phyloP scores from a whole-genome alignment of 176 grass and related monocot species.

The Poa pratensis region DNA sequence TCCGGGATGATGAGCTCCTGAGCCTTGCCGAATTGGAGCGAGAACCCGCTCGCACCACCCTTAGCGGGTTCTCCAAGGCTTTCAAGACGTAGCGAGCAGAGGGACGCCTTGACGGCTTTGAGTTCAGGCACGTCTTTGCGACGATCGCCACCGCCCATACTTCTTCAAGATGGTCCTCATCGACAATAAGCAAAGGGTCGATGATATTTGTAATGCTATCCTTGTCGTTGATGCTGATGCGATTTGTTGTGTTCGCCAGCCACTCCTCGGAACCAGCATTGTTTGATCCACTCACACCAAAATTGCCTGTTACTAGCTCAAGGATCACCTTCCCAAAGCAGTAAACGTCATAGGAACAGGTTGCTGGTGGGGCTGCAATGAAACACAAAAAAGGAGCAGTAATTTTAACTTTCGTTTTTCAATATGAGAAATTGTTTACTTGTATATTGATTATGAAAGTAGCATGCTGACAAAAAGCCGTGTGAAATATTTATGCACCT shows the following conservation, averaged over 20 bases:
- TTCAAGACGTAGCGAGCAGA: constrained; percentile 67
- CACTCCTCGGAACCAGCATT: constrained; percentile 58
- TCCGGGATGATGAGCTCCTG: constrained; percentile 60
- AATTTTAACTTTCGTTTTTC: not conserved
- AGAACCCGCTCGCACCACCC: constrained; percentile 54
- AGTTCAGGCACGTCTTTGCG: constrained; percentile 78
- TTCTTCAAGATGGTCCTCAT: constrained; percentile 96
- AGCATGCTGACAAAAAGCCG: not conserved
- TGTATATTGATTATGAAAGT: not conserved
- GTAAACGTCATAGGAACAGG: constrained; percentile 75
- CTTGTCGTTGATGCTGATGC: constrained; percentile 61
- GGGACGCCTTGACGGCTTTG: constrained; percentile 70
- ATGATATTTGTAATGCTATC: constrained; percentile 52
- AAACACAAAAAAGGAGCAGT: not conserved
- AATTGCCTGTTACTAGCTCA: constrained; percentile 81
- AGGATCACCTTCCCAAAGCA: constrained; percentile 95
- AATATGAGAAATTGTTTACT: not conserved
- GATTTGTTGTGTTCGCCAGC: constrained; percentile 51
- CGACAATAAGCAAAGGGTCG: constrained; percentile 66
- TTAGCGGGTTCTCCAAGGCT: constrained; percentile 80
- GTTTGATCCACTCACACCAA: constrained; percentile 63
- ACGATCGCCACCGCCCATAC: constrained; percentile 86
- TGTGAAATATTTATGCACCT: constrained; percentile 49
- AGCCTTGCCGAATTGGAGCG: constrained; percentile 49
- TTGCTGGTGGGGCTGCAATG: constrained; percentile 68